These are phyloP conservation scores for Xylogone sp. DNA, from an alignment of 2,329 filamentous ascomycete species.

Conservation along the genomic window DNA sequence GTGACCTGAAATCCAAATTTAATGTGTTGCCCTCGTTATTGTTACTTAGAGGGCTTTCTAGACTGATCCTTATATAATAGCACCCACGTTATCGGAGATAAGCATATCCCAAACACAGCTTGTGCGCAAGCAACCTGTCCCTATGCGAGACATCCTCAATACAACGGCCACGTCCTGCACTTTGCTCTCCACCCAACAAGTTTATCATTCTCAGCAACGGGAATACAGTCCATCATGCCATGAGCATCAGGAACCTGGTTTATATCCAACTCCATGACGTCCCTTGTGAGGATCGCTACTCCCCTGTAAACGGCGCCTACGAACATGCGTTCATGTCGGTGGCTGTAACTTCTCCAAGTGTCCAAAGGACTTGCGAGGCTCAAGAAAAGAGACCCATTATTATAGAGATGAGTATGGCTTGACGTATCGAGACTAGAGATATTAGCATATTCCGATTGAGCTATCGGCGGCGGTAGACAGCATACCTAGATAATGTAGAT, in stretches of 20 bases:
- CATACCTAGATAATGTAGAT: constrained; percentile 3
- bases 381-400: constrained; percentile 9
- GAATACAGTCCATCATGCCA: constrained; percentile 22
- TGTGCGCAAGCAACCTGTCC: neutral
- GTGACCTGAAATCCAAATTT: too few relatives aligned
- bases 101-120: neutral
- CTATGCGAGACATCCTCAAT: constrained; percentile 17
- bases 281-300: constrained; percentile 22
- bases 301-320: constrained; percentile 20
- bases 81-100: too few relatives aligned
- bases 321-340: constrained; percentile 28
- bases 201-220: constrained; percentile 18
- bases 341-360: constrained; percentile 14
- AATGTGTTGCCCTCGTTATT: too few relatives aligned
- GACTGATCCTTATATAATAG: too few relatives aligned
- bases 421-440: constrained; percentile 17
- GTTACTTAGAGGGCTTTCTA: too few relatives aligned
- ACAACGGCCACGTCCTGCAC: constrained; percentile 28
- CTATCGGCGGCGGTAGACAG: neutral
- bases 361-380: constrained; percentile 19
- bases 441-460: constrained; percentile 3
- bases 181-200: constrained; percentile 26
- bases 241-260: constrained; percentile 23
- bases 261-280: constrained; percentile 28
- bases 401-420: constrained; percentile 18